Conservation (phyloP, 306 rosid species). For the Fagus sylvatica region DNA sequence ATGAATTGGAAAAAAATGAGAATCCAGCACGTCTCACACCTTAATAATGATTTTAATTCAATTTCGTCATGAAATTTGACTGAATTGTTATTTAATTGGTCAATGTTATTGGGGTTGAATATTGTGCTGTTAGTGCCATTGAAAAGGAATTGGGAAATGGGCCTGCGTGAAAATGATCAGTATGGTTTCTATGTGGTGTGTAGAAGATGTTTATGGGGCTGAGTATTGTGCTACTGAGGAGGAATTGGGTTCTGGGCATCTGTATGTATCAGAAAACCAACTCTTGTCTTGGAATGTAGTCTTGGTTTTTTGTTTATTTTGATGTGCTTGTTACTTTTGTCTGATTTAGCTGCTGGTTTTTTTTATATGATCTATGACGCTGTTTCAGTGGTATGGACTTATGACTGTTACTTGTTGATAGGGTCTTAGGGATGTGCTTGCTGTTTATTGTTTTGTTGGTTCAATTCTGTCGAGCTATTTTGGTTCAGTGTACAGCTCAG, state of each 20-base stretch:
- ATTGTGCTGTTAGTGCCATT: constrained; percentile 49
- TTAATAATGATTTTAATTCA: too few relatives aligned
- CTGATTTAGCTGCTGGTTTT: not conserved
- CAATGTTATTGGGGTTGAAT: too few relatives aligned
- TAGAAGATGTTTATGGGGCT: not conserved
- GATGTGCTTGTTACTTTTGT: not conserved
- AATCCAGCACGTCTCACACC: too few relatives aligned
- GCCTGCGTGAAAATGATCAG: not conserved
- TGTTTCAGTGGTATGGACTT: not conserved
- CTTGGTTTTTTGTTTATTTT: not conserved
- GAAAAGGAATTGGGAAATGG: constrained; percentile 31
- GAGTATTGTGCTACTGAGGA: not conserved
- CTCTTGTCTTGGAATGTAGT: not conserved
- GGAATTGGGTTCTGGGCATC: not conserved
- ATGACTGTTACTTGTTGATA: not conserved
- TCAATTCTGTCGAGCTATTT: not conserved
- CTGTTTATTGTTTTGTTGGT: not conserved
- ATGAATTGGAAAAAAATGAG: too few relatives aligned
- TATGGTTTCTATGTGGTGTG: too few relatives aligned
- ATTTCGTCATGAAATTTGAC: too few relatives aligned
- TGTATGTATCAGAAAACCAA: not conserved
- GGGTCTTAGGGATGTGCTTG: not conserved
- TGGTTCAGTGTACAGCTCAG: too few relatives aligned
- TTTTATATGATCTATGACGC: too few relatives aligned
- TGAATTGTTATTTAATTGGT: too few relatives aligned